Percentiles rank a stretch among this genome's conserved stretches.
phyloP scores from a whole-genome alignment of 208 protist species.

The Acanthamoeba triangularis region DNA sequence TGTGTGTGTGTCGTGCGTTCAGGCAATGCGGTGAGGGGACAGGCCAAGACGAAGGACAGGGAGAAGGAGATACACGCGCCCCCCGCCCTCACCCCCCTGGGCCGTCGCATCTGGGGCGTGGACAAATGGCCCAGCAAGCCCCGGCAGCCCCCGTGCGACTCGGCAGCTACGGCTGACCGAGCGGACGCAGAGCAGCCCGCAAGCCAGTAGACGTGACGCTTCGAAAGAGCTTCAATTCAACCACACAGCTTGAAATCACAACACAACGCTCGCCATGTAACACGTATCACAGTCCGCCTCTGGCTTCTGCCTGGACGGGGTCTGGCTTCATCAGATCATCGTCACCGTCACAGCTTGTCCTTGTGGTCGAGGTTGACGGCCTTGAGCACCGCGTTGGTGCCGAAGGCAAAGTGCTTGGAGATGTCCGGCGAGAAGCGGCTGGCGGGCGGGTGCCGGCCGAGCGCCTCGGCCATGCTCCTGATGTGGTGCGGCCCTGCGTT shows the following conservation, averaged over 20 bases:
- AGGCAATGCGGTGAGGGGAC: background rate
- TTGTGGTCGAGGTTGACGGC: conserved; percentile 41
- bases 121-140: background rate
- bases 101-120: background rate
- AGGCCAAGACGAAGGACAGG: background rate
- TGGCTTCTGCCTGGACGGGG: too few species aligned
- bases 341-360: conserved; percentile 7
- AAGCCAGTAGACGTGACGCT: too few species aligned
- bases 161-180: too few species aligned
- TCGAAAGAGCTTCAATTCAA: too few species aligned
- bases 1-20: too few species aligned
- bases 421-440: conserved; percentile 63
- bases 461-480: conserved; percentile 38
- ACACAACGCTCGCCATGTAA: too few species aligned
- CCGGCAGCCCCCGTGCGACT: too few species aligned
- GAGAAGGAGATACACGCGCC: background rate
- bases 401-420: conserved; percentile 71
- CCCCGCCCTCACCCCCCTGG: background rate
- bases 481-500: conserved; percentile 48
- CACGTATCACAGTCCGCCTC: too few species aligned
- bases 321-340: too few species aligned
- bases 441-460: conserved; percentile 20
- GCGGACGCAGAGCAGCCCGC: too few species aligned
- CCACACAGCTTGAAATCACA: too few species aligned
- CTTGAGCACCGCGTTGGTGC: conserved; percentile 2